These are phyloP conservation scores for Fremontodendron californicum DNA, from an alignment of 345 rosid species.

Conservation along the genomic window DNA sequence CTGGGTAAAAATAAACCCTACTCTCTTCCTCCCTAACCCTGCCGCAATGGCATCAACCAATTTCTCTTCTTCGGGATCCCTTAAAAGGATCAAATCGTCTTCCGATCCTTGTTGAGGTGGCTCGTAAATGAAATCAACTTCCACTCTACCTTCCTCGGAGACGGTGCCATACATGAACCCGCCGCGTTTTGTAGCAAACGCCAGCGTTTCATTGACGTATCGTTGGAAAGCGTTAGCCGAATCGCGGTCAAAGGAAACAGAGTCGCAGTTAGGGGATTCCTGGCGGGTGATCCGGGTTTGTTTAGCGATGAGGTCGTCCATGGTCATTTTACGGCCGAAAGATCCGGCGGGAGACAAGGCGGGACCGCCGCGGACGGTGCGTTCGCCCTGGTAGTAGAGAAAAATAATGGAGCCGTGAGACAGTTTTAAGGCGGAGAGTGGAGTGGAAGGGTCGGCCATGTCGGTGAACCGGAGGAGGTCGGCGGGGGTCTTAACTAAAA, in stretches of 20 bases:
- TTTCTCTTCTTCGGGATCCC: slow-evolving; percentile 66
- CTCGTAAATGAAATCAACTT: slow-evolving; percentile 88
- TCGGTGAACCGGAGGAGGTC: slow-evolving; percentile 56
- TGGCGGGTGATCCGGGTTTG: slow-evolving; percentile 37
- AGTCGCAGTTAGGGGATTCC: slow-evolving; percentile 76
- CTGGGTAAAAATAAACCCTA: slow-evolving; percentile 82
- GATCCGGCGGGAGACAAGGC: background rate
- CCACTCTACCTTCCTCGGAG: slow-evolving; percentile 64
- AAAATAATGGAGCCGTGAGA: background rate
- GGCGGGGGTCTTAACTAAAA: slow-evolving; percentile 52
- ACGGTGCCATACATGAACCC: slow-evolving; percentile 91
- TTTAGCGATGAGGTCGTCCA: background rate
- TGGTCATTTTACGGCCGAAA: background rate
- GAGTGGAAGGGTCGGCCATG: slow-evolving; percentile 58
- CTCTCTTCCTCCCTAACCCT: slow-evolving; percentile 80
- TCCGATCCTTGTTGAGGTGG: slow-evolving; percentile 81
- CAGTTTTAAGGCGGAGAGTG: slow-evolving; percentile 35
- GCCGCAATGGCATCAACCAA: slow-evolving; percentile 72
- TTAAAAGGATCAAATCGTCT: slow-evolving; percentile 46
- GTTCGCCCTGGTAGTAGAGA: background rate
- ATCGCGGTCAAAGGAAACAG: slow-evolving; percentile 81
- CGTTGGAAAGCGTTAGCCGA: slow-evolving; percentile 75
- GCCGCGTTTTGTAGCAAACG: slow-evolving; percentile 77
- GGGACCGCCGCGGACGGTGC: background rate
- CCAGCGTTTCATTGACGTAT: slow-evolving; percentile 67